phyloP scores from a whole-genome alignment of 768 basidiomycete species.

The Kondoa malvinella region DNA sequence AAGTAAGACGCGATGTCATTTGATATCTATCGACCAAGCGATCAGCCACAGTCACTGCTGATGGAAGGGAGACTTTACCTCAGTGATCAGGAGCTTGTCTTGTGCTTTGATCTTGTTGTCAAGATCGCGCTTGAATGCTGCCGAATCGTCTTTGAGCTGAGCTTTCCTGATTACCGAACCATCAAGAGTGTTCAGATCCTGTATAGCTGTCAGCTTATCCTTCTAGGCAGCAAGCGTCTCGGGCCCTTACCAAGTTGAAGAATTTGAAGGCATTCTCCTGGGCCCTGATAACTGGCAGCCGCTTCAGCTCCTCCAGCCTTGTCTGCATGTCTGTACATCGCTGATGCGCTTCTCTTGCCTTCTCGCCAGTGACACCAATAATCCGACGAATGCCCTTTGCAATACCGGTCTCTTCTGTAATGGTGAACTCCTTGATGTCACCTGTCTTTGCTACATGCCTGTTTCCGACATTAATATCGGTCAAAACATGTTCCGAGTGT shows the following conservation, averaged over 20 bases:
- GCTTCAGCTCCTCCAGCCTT: conserved; percentile 47
- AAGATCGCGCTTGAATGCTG: conserved; percentile 56
- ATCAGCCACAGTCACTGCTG: not conserved
- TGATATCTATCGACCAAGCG: conserved; percentile 6
- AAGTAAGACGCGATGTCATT: conserved; percentile 58
- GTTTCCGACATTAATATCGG: not conserved
- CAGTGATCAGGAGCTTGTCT: conserved; percentile 57
- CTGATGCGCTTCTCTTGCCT: conserved; percentile 66
- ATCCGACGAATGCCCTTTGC: conserved; percentile 95
- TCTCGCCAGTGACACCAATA: conserved; percentile 82
- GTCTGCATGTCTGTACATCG: conserved; percentile 47
- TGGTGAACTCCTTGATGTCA: conserved; percentile 89
- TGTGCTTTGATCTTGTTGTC: conserved; percentile 71
- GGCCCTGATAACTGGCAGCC: conserved; percentile 45
- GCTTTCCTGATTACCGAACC: conserved; percentile 73
- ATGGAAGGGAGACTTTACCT: conserved; percentile 36
- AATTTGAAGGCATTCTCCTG: conserved; percentile 79
- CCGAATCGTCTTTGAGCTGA: conserved; percentile 56
- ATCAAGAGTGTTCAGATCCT: conserved; percentile 79
- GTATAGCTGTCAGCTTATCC: conserved; percentile 10
- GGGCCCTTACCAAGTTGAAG: conserved; percentile 47
- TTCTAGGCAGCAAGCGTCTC: no score
- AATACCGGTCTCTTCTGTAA: conserved; percentile 89
- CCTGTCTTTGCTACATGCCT: conserved; percentile 93
- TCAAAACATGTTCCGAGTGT: not conserved